Conservation (phyloP, 352 stramenopile species). For the Pythium biforme region DNA sequence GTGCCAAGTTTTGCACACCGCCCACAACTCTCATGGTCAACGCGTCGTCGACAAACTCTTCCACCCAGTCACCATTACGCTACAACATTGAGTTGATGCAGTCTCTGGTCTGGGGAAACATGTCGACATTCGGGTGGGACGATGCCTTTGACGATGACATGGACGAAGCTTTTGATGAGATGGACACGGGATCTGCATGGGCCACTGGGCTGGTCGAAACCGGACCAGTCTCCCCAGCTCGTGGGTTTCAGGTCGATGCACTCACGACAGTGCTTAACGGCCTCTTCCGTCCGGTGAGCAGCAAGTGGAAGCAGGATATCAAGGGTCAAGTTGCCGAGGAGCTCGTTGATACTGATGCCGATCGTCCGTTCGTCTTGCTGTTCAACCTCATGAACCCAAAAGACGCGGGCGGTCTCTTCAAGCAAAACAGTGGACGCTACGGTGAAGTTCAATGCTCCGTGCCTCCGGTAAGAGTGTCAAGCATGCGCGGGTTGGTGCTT, state of each 20-base stretch:
- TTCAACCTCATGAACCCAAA: slow-evolving; percentile 56
- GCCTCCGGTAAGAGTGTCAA: slow-evolving; percentile 39
- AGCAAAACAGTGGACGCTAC: slow-evolving; percentile 64
- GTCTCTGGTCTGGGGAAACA: slow-evolving; percentile 64
- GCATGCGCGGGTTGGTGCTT: neutral
- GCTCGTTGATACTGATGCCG: slow-evolving; percentile 42
- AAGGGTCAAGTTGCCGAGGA: slow-evolving; percentile 62
- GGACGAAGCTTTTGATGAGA: slow-evolving; percentile 12
- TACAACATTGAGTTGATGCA: slow-evolving; percentile 80
- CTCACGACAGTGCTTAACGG: slow-evolving; percentile 52
- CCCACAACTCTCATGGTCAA: slow-evolving; percentile 46
- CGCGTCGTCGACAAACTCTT: slow-evolving; percentile 22
- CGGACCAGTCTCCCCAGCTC: slow-evolving; percentile 35
- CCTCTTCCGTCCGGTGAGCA: slow-evolving; percentile 61
- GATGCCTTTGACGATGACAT: slow-evolving; percentile 20
- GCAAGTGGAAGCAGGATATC: slow-evolving; percentile 48
- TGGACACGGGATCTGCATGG: slow-evolving; percentile 1
- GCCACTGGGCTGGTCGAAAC: slow-evolving; percentile 29
- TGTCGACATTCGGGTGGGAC: slow-evolving; percentile 14
- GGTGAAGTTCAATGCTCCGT: slow-evolving; percentile 72
- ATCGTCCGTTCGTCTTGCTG: slow-evolving; percentile 55
- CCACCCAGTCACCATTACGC: slow-evolving; percentile 15
- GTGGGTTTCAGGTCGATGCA: slow-evolving; percentile 46
- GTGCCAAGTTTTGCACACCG: slow-evolving; percentile 43
- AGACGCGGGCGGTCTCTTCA: slow-evolving; percentile 63